These are phyloP conservation scores for Suillus americanus DNA, from an alignment of 768 basidiomycete species.

Conservation along the genomic window DNA sequence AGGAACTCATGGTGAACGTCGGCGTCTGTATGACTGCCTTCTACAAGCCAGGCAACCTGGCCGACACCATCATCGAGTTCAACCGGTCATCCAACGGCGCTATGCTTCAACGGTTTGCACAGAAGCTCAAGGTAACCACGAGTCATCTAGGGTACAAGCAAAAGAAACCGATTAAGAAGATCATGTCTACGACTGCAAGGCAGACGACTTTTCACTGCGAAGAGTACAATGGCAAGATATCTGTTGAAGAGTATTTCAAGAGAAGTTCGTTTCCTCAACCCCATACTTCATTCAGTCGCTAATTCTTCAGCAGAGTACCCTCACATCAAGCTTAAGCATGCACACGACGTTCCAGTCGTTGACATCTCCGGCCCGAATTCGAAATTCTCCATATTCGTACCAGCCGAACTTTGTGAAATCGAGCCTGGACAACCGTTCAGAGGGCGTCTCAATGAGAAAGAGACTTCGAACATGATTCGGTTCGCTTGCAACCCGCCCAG, in stretches of 20 bases:
- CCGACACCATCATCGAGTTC: constrained; percentile 55
- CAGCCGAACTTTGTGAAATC: constrained; percentile 73
- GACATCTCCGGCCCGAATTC: constrained; percentile 44
- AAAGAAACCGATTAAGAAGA: constrained; percentile 46
- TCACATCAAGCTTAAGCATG: constrained; percentile 46
- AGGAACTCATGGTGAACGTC: constrained; percentile 52
- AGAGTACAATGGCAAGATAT: constrained; percentile 54
- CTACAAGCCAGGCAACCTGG: constrained; percentile 61
- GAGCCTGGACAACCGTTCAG: constrained; percentile 56
- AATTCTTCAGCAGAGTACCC: constrained; percentile 48
- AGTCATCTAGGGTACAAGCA: constrained; percentile 52
- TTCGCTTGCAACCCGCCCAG: constrained; percentile 64
- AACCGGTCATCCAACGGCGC: constrained; percentile 37
- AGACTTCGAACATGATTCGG: constrained; percentile 71
- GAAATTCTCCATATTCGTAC: constrained; percentile 42
- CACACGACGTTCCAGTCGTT: constrained; percentile 52
- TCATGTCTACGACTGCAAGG: constrained; percentile 40
- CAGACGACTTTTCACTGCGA: constrained; percentile 54
- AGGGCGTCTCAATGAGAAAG: constrained; percentile 57
- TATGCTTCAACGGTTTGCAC: constrained; percentile 47
- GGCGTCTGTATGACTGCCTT: constrained; percentile 56
- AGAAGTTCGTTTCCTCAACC: constrained; percentile 45
- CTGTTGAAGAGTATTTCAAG: constrained; percentile 64
- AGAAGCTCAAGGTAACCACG: constrained; percentile 58
- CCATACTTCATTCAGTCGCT: constrained; percentile 10